Conservation (phyloP, 2,329 filamentous ascomycete species). For the Sporothrix brasiliensis region DNA sequence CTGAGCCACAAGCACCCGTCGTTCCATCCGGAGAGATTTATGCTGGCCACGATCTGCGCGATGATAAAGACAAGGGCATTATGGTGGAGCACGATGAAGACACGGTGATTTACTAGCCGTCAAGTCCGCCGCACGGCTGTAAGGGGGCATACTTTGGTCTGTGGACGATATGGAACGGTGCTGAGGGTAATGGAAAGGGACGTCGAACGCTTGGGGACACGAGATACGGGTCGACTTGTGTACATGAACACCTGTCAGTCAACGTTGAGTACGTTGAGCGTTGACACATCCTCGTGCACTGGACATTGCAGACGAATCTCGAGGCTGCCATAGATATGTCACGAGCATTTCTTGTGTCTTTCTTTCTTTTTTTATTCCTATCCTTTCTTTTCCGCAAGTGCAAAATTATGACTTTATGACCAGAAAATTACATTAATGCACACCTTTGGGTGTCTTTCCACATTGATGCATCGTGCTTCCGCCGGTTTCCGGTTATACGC, state of each 20-base stretch:
- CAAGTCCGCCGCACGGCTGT: too few species aligned
- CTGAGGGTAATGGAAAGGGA: neutral
- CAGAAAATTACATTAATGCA: constrained; percentile 20
- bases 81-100: constrained; percentile 86
- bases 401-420: constrained; percentile 19
- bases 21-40: constrained; percentile 40
- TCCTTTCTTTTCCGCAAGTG: neutral
- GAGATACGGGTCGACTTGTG: neutral
- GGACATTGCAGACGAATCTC: neutral
- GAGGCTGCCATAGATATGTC: neutral
- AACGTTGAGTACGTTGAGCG: constrained; percentile 22
- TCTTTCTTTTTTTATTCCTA: too few species aligned
- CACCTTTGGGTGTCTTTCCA: neutral
- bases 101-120: constrained; percentile 80
- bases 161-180: neutral
- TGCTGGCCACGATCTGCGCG: constrained; percentile 46
- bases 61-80: constrained; percentile 77
- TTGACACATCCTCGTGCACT: neutral
- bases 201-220: neutral
- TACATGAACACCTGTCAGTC: neutral
- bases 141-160: neutral
- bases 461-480: neutral
- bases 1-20: constrained; percentile 35
- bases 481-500: constrained; percentile 24
- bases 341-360: neutral